These are phyloP conservation scores for Kwoniella shivajii DNA, from an alignment of 1,284 basidiomycete genomes.

Conservation along the genomic window DNA sequence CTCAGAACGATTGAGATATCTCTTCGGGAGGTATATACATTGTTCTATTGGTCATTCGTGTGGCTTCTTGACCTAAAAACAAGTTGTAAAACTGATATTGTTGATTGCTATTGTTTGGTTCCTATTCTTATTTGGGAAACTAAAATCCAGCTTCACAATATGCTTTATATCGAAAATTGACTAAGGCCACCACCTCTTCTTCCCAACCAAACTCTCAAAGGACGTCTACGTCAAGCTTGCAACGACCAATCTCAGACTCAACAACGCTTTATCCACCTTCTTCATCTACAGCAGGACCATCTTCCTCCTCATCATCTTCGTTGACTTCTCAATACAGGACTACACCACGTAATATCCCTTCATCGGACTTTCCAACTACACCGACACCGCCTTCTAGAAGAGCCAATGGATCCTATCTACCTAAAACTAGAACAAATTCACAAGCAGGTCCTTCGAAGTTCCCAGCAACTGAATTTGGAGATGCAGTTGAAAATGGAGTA, in stretches of 20 bases:
- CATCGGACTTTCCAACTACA: slow-evolving; percentile 34
- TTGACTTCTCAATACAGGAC: slow-evolving; percentile 10
- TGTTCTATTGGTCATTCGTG: not conserved
- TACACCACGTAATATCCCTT: slow-evolving; percentile 25
- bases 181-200: slow-evolving; percentile 56
- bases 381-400: slow-evolving; percentile 37
- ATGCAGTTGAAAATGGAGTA: not conserved
- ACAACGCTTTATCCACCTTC: slow-evolving; percentile 4
- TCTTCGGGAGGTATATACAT: not conserved
- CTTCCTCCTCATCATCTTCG: slow-evolving; percentile 19
- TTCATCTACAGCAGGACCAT: slow-evolving; percentile 4
- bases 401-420: slow-evolving; percentile 2
- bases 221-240: not conserved
- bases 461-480: not conserved
- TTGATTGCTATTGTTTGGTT: too few species aligned
- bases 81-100: too few species aligned
- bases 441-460: slow-evolving; percentile 10
- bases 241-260: slow-evolving; percentile 7
- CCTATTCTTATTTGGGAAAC: not conserved
- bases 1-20: slow-evolving; percentile 60
- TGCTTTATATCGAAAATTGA: slow-evolving; percentile 75
- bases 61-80: too few species aligned
- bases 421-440: not conserved
- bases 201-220: not conserved
- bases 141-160: slow-evolving; percentile 59